phyloP scores from a whole-genome alignment of 139 green algal genomes.

The Haematococcus lacustris region DNA sequence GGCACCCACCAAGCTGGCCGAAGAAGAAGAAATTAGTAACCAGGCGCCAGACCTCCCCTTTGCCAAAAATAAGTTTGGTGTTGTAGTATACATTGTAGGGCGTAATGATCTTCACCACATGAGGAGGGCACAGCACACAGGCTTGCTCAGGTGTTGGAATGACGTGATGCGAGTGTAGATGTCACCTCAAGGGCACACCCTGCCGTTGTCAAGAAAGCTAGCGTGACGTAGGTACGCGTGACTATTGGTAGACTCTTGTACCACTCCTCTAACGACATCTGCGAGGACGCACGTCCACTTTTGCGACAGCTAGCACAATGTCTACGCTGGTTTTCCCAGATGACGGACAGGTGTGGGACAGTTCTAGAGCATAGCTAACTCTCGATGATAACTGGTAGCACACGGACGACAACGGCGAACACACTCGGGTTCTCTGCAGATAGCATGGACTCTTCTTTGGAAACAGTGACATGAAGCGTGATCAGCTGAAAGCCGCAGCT shows the following conservation, averaged over 20 bases:
- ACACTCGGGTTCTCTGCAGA: too few species aligned
- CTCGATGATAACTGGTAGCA: background rate
- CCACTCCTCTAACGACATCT: conserved; percentile 74
- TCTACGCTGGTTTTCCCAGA: too few species aligned
- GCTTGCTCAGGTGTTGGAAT: too few species aligned
- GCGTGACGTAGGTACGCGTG: conserved; percentile 89
- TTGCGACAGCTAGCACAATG: too few species aligned
- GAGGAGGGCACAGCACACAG: too few species aligned
- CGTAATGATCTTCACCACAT: conserved; percentile 87
- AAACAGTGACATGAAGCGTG: too few species aligned
- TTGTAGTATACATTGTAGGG: conserved; percentile 98
- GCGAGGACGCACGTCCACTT: too few species aligned
- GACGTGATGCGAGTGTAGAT: too few species aligned
- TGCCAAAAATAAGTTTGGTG: conserved; percentile 76
- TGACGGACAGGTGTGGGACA: too few species aligned
- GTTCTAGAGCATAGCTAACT: too few species aligned
- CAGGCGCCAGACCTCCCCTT: conserved; percentile 88
- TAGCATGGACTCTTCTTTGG: background rate
- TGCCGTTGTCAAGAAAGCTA: conserved; percentile 90
- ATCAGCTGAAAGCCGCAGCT: too few species aligned
- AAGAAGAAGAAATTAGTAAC: conserved; percentile 99
- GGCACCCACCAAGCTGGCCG: conserved; percentile 72
- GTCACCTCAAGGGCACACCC: conserved; percentile 89
- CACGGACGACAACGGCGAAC: too few species aligned
- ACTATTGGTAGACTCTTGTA: conserved; percentile 89